phyloP scores from a whole-genome alignment of 495 filamentous ascomycete genomes.

The Penicillium longicatenatum region DNA sequence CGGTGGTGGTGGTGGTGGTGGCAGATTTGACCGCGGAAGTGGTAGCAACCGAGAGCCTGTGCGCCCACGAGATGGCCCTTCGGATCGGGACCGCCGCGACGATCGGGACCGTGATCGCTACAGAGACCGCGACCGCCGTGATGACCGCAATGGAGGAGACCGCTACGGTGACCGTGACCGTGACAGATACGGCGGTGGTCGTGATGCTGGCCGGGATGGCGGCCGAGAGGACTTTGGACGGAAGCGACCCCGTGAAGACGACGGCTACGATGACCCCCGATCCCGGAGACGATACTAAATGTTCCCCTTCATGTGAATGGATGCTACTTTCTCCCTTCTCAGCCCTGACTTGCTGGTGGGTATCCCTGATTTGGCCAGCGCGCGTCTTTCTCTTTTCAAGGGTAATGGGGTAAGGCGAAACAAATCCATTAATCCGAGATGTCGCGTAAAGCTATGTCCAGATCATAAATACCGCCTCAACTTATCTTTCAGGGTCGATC shows the following conservation, averaged over 20 bases:
- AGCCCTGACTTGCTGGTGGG: conserved; percentile 47
- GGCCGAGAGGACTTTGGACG: conserved; percentile 57
- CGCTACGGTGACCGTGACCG: conserved; percentile 31
- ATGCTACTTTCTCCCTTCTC: conserved; percentile 24
- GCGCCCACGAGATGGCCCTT: conserved; percentile 48
- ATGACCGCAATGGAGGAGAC: conserved; percentile 23
- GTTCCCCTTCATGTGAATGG: conserved; percentile 8
- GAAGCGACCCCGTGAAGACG: conserved; percentile 59
- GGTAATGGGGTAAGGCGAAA: conserved; percentile 55
- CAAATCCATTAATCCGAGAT: background rate
- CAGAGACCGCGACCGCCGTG: conserved; percentile 50
- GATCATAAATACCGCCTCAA: conserved; percentile 2
- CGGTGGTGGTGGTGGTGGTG: conserved; percentile 37
- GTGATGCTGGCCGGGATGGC: background rate
- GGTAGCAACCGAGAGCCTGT: conserved; percentile 59
- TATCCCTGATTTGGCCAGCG: conserved; percentile 46
- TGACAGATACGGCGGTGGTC: conserved; percentile 12
- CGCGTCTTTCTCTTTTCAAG: conserved; percentile 57
- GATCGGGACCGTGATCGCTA: conserved; percentile 60
- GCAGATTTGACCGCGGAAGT: conserved; percentile 52
- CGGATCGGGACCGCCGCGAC: conserved; percentile 57
- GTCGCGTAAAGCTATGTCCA: conserved; percentile 2
- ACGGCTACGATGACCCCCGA: conserved; percentile 75
- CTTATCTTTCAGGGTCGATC: conserved; percentile 1
- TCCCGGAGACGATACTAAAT: conserved; percentile 75